Percentiles rank a stretch among this genome's conserved stretches.
phyloP scores from a whole-genome alignment of 2,329 filamentous ascomycete genomes.

The Juglanconis juglandina region DNA sequence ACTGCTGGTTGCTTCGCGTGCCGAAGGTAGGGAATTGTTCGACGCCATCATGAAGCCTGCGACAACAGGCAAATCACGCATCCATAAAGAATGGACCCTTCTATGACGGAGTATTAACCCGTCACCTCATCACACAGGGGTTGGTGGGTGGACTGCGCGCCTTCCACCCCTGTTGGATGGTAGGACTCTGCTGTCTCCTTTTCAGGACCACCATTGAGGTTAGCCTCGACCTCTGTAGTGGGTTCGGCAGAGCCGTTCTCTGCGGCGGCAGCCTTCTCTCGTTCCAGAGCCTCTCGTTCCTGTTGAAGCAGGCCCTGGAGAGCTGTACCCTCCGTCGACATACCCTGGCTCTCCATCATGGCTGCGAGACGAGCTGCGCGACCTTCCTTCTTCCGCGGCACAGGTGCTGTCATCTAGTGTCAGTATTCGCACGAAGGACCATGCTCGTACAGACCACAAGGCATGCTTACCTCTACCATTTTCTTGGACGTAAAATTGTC shows the following conservation, averaged over 20 bases:
- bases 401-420: constrained; percentile 36
- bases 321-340: constrained; percentile 21
- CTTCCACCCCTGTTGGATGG: neutral
- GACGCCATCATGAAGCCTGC: neutral
- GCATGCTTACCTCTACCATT: constrained; percentile 74
- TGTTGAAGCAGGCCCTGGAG: constrained; percentile 17
- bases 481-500: constrained; percentile 96
- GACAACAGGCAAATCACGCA: neutral
- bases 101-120: neutral
- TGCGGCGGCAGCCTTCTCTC: constrained; percentile 6
- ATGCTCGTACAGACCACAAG: neutral
- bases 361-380: constrained; percentile 51
- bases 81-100: neutral
- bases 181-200: neutral
- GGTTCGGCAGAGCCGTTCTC: neutral
- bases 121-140: neutral
- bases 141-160: neutral
- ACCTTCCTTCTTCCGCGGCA: constrained; percentile 54
- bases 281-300: constrained; percentile 16
- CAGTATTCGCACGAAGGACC: neutral
- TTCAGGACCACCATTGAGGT: neutral
- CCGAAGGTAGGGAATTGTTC: neutral
- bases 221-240: neutral
- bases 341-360: constrained; percentile 45
- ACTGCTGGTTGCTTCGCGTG: neutral